Conservation (phyloP, 2,329 filamentous ascomycete species). For the Fonsecaea pedrosoi region DNA sequence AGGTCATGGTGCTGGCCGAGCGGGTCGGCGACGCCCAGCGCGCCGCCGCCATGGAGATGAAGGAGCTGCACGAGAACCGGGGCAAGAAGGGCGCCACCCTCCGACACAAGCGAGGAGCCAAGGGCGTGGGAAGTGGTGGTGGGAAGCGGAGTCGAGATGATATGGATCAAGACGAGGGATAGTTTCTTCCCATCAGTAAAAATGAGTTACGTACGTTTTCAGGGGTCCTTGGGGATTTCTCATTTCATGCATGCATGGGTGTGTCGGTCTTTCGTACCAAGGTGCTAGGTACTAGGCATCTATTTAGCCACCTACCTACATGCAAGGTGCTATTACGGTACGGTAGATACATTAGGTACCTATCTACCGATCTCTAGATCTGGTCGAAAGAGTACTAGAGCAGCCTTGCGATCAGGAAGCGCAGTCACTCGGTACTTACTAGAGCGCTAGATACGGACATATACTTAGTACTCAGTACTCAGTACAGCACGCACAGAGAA, state of each 20-base stretch:
- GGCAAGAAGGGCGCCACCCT: conserved; percentile 45
- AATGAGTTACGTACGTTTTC: neutral
- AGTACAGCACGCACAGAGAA: no score
- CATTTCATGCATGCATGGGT: no score
- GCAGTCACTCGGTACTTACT: neutral
- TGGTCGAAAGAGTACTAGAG: conserved; percentile 14
- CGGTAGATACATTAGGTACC: no score
- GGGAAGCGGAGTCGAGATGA: conserved; percentile 63
- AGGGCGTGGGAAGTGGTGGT: conserved; percentile 33
- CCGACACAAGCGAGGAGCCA: conserved; percentile 57
- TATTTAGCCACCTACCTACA: no score
- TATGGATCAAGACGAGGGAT: conserved; percentile 80
- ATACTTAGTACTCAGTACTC: no score
- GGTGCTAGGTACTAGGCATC: no score
- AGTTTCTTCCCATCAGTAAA: conserved; percentile 22
- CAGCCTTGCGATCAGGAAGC: conserved; percentile 3
- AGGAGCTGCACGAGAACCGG: conserved; percentile 71
- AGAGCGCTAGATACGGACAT: no score
- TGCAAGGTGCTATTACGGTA: no score
- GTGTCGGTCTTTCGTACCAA: neutral
- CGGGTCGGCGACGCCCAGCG: conserved; percentile 83
- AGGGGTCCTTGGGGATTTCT: neutral
- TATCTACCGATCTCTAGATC: no score
- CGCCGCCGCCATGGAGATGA: conserved; percentile 79
- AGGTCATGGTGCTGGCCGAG: conserved; percentile 80